These are phyloP conservation scores for Fulvia fulva DNA, from an alignment of 2,329 filamentous ascomycete species.

Conservation along the genomic window DNA sequence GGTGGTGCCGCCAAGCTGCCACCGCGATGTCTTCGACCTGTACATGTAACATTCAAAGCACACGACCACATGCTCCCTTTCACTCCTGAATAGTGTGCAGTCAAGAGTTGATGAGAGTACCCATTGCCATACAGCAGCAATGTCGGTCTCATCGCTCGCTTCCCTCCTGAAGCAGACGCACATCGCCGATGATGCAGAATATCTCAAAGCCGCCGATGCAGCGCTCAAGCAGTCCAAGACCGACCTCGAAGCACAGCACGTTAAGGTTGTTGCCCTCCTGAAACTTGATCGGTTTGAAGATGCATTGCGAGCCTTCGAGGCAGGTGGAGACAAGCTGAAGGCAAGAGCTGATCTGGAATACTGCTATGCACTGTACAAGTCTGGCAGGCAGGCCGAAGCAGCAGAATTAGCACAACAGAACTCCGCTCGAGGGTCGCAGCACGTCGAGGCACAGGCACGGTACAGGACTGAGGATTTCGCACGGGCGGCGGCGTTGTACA, in stretches of 20 bases:
- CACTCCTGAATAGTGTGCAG: background rate
- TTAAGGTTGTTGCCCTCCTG: slow-evolving; percentile 68
- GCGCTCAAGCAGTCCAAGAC: slow-evolving; percentile 56
- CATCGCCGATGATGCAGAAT: slow-evolving; percentile 69
- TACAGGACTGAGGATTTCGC: slow-evolving; percentile 73
- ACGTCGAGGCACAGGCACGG: slow-evolving; percentile 62
- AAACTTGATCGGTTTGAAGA: slow-evolving; percentile 81
- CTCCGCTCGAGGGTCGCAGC: slow-evolving; percentile 49
- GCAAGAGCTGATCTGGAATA: slow-evolving; percentile 63
- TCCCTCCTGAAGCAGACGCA: slow-evolving; percentile 55
- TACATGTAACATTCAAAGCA: too few relatives aligned
- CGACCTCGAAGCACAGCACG: slow-evolving; percentile 61
- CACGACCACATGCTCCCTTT: background rate
- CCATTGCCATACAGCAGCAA: slow-evolving; percentile 1
- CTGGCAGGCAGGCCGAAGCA: slow-evolving; percentile 64
- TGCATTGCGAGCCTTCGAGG: slow-evolving; percentile 64
- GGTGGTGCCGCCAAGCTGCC: background rate
- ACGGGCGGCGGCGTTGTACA: slow-evolving; percentile 62
- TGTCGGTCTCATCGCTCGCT: slow-evolving; percentile 37
- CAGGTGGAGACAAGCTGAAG: slow-evolving; percentile 59
- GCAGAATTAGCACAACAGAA: slow-evolving; percentile 46
- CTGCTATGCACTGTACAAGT: slow-evolving; percentile 81
- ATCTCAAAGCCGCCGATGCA: slow-evolving; percentile 61
- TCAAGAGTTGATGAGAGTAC: background rate
- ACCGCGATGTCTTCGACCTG: too few relatives aligned